Conservation (phyloP, 768 basidiomycete genomes). For the Boletus sp. region DNA sequence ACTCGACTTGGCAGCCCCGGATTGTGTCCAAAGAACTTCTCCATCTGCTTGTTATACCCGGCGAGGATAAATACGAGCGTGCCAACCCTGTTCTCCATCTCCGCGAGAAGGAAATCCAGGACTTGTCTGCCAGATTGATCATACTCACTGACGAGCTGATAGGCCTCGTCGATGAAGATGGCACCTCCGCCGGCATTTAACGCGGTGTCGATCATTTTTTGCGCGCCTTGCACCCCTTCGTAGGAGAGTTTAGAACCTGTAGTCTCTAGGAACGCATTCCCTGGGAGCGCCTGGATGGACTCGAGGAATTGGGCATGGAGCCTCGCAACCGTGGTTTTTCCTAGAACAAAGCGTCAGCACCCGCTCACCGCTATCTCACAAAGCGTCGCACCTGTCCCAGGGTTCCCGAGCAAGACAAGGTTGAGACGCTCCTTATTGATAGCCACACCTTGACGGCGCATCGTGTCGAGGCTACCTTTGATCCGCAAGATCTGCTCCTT, state of each 20-base stretch:
- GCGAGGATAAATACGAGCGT: slow-evolving; percentile 69
- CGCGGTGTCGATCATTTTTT: slow-evolving; percentile 52
- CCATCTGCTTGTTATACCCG: slow-evolving; percentile 73
- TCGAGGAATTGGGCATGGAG: slow-evolving; percentile 63
- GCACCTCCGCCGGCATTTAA: slow-evolving; percentile 59
- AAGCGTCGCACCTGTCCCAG: slow-evolving; percentile 59
- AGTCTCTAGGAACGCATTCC: slow-evolving; percentile 55
- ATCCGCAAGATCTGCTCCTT: slow-evolving; percentile 59
- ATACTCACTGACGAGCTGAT: slow-evolving; percentile 56
- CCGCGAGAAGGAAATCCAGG: slow-evolving; percentile 68
- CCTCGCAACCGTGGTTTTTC: slow-evolving; percentile 70
- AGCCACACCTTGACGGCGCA: slow-evolving; percentile 50
- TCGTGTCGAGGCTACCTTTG: slow-evolving; percentile 55
- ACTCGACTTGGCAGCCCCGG: slow-evolving; percentile 68
- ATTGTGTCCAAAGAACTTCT: slow-evolving; percentile 76
- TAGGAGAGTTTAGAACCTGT: slow-evolving; percentile 60
- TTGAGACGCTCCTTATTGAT: slow-evolving; percentile 60
- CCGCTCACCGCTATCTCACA: not conserved
- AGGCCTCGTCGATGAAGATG: slow-evolving; percentile 75
- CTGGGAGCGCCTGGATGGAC: slow-evolving; percentile 54
- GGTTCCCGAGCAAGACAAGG: slow-evolving; percentile 63
- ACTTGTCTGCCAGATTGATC: slow-evolving; percentile 55
- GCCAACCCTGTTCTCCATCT: slow-evolving; percentile 73
- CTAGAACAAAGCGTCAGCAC: slow-evolving; percentile 30
- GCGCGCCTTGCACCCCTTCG: slow-evolving; percentile 53